phyloP scores from a whole-genome alignment of 2,329 filamentous ascomycete species.

The Colletotrichum salicis region DNA sequence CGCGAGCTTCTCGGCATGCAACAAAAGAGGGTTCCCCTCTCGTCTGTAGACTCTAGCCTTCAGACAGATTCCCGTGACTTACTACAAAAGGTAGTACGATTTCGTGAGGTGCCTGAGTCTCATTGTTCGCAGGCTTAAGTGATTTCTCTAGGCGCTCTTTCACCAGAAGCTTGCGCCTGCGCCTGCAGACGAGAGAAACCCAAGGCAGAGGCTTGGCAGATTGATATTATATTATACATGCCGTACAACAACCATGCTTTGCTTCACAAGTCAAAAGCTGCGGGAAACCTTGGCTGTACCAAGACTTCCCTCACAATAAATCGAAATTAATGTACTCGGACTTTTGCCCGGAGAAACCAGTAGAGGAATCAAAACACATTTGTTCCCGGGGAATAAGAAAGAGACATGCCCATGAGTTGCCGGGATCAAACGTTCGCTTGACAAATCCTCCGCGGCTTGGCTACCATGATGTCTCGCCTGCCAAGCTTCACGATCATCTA shows the following conservation, averaged over 20 bases:
- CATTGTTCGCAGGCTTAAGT: too few relatives aligned
- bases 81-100: background rate
- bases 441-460: slow-evolving; percentile 23
- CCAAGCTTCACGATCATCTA: slow-evolving; percentile 33
- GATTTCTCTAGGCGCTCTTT: too few relatives aligned
- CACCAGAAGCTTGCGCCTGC: too few relatives aligned
- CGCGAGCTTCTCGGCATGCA: slow-evolving; percentile 11
- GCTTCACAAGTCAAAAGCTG: background rate
- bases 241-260: background rate
- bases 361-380: background rate
- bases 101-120: background rate
- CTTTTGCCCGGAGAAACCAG: background rate
- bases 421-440: slow-evolving; percentile 31
- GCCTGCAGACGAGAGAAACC: background rate
- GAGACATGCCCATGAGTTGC: background rate
- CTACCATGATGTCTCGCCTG: background rate
- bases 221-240: background rate
- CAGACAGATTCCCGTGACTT: background rate
- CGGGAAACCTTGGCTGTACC: background rate
- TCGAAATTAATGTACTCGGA: background rate
- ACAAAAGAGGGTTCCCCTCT: background rate
- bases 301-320: background rate
- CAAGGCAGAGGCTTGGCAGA: slow-evolving; percentile 18
- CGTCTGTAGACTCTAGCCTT: background rate
- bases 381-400: background rate